Conservation (phyloP, 148 eudicot genomes). For the Amaranthus hypochondriacus region DNA sequence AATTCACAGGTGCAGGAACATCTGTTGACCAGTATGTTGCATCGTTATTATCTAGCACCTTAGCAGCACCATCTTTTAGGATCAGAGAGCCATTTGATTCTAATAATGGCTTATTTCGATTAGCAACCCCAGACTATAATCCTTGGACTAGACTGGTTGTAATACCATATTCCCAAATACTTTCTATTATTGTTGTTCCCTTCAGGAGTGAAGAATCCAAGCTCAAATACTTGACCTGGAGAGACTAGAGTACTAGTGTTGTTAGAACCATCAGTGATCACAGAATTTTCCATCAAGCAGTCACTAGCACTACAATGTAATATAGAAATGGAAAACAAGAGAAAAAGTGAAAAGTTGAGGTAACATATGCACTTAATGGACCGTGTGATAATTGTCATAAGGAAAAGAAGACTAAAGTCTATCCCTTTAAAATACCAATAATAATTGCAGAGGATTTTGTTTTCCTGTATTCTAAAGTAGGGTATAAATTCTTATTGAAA, state of each 20-base stretch:
- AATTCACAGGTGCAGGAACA: not conserved
- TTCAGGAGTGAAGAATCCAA: conserved; percentile 30
- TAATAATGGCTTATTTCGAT: conserved; percentile 22
- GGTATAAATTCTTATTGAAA: too few species aligned
- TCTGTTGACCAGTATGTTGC: conserved; percentile 7
- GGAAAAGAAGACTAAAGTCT: too few species aligned
- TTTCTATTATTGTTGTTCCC: conserved; percentile 1
- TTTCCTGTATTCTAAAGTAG: too few species aligned
- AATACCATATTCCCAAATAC: conserved; percentile 41
- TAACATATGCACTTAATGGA: not conserved
- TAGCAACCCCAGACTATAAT: conserved; percentile 46
- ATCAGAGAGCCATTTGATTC: conserved; percentile 11
- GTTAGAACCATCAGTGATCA: not conserved
- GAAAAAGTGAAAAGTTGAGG: not conserved
- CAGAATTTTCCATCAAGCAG: not conserved
- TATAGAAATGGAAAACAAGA: not conserved
- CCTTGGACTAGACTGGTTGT: not conserved
- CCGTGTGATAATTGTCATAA: not conserved
- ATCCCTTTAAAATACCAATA: too few species aligned
- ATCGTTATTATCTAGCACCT: not conserved
- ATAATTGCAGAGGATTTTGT: too few species aligned
- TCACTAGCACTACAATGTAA: not conserved
- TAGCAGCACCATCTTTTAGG: conserved; percentile 22
- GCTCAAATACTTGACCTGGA: conserved; percentile 25
- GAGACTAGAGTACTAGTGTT: conserved; percentile 16